A percentile compares a stretch with the other conserved stretches of the same genome.
Conservation (phyloP, 495 filamentous ascomycete species). For the Neurospora discreta region DNA sequence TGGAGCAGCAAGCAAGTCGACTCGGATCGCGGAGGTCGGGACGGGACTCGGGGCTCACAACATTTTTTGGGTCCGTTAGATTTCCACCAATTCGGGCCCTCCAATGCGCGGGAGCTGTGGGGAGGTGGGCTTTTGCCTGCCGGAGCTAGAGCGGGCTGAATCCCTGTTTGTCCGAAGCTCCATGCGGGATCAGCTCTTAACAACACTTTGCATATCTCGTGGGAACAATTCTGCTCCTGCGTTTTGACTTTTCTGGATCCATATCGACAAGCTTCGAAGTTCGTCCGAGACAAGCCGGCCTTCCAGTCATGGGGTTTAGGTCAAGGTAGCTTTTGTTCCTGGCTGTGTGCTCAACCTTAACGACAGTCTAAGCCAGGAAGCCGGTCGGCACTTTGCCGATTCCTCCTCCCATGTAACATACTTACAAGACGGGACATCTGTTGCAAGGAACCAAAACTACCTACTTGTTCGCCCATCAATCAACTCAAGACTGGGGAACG, state of each 20-base stretch:
- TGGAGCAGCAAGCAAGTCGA: neutral
- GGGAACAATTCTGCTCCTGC: neutral
- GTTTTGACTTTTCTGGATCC: neutral
- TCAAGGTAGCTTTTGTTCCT: neutral
- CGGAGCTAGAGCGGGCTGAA: neutral
- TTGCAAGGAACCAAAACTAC: neutral
- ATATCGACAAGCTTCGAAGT: neutral
- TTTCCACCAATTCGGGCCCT: constrained; percentile 6
- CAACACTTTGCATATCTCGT: too few species aligned
- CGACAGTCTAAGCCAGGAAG: neutral
- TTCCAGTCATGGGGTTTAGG: neutral
- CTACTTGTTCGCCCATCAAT: neutral
- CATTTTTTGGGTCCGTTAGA: constrained; percentile 13
- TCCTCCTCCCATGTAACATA: neutral
- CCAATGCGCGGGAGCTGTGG: constrained; percentile 11
- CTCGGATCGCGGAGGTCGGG: neutral
- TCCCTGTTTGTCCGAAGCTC: neutral
- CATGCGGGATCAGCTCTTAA: too few species aligned
- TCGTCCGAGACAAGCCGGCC: neutral
- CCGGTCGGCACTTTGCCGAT: neutral
- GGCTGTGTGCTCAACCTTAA: neutral
- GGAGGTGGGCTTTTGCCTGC: neutral
- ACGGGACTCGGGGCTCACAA: constrained; percentile 8
- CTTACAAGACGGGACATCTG: neutral
- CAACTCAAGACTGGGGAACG: neutral